These are phyloP conservation scores for Mycena leptocephala DNA, from an alignment of 768 basidiomycete genomes.

Conservation along the genomic window DNA sequence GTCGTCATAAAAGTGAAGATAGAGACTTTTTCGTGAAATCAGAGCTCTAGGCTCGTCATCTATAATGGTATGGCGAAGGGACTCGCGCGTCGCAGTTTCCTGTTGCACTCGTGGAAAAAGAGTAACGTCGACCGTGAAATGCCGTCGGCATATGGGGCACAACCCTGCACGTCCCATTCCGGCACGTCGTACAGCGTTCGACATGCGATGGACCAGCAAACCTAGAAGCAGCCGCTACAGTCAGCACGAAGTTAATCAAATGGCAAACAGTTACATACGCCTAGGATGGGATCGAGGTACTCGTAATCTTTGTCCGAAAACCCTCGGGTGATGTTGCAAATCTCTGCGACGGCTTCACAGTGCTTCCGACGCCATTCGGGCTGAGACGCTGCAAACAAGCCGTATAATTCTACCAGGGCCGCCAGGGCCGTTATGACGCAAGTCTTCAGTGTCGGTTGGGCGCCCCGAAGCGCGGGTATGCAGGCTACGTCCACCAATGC, in stretches of 20 bases:
- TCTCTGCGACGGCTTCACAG: not conserved
- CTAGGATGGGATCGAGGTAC: too few relatives aligned
- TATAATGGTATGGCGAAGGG: not conserved
- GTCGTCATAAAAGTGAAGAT: not conserved
- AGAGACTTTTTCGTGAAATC: not conserved
- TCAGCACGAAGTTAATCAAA: too few relatives aligned
- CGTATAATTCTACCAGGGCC: constrained; percentile 8
- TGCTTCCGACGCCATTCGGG: not conserved
- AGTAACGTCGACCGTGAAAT: not conserved
- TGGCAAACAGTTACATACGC: too few relatives aligned
- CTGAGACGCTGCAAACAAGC: constrained; percentile 5
- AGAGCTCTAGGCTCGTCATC: not conserved
- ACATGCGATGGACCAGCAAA: constrained; percentile 1
- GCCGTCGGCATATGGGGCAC: not conserved
- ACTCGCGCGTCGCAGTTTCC: not conserved
- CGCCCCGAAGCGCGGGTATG: not conserved
- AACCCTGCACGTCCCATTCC: not conserved
- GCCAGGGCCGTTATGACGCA: constrained; percentile 6
- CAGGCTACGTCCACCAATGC: not conserved
- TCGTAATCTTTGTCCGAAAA: too few relatives aligned
- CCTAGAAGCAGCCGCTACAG: not conserved
- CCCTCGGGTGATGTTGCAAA: not conserved
- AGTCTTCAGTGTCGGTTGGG: not conserved
- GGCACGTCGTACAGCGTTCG: not conserved
- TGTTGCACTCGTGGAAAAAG: constrained; percentile 12